Evolutionary conservation across 192 early-diverging fungal species (phyloP).

Genomic region (Linnemannia hyalina): DNA sequence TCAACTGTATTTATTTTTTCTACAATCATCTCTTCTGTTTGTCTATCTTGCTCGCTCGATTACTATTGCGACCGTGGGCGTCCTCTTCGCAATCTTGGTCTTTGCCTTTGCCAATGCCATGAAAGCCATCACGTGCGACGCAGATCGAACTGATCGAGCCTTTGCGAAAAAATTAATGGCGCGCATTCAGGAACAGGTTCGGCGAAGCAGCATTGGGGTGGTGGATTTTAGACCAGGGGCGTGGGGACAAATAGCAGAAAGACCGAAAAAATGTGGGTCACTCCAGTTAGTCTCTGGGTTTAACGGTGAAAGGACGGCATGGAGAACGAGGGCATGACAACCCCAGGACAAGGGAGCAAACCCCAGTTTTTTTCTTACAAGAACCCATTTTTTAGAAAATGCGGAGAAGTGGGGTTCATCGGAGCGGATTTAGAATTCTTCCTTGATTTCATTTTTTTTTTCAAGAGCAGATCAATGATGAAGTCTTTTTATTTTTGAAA

Average conservation of each 20-base stretch:
- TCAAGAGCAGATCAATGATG: neutral
- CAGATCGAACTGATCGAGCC: too few relatives aligned
- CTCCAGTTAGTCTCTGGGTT: neutral
- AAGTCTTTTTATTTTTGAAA: neutral
- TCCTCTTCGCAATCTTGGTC: too few relatives aligned
- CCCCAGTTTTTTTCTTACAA: neutral
- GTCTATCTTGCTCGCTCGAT: neutral
- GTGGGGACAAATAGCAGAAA: neutral
- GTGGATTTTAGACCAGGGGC: neutral
- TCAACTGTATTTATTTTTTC: neutral
- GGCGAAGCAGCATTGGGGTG: neutral
- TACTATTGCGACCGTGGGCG: neutral
- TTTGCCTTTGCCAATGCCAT: too few relatives aligned
- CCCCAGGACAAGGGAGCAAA: neutral
- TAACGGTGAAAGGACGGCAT: neutral
- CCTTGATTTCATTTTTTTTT: neutral
- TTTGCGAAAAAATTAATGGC: neutral
- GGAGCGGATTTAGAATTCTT: neutral
- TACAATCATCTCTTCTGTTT: neutral
- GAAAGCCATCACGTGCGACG: too few relatives aligned
- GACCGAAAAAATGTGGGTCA: neutral
- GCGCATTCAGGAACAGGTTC: neutral
- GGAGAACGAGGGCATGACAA: neutral
- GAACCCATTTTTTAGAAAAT: neutral
- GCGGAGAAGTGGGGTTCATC: neutral